phyloP scores from a whole-genome alignment of 345 rosid genomes.

The Linum tenue region DNA sequence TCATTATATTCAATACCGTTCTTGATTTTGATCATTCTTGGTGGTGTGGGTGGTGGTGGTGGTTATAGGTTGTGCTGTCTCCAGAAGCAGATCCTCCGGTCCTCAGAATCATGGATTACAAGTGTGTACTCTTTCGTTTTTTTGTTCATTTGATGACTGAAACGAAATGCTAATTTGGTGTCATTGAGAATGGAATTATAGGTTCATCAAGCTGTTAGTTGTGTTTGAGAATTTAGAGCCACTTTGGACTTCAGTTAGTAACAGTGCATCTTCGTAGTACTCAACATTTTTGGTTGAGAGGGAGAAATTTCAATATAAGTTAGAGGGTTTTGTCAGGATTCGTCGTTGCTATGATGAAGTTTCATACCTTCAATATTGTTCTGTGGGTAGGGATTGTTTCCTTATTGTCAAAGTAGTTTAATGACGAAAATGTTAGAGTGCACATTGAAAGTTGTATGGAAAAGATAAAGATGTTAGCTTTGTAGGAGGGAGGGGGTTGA shows the following conservation, averaged over 20 bases:
- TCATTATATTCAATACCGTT: background rate
- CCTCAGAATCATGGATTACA: slow-evolving; percentile 85
- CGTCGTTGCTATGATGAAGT: background rate
- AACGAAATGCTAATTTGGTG: background rate
- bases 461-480: too few species aligned
- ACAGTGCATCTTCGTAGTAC: background rate
- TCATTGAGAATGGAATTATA: background rate
- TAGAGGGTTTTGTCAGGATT: background rate
- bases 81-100: slow-evolving; percentile 96
- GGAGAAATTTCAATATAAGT: background rate
- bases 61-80: slow-evolving; percentile 68
- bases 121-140: slow-evolving; percentile 26
- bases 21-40: slow-evolving; percentile 6
- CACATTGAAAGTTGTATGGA: too few species aligned
- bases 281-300: background rate
- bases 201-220: background rate
- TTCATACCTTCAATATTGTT: background rate
- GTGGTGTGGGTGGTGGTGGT: background rate
- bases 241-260: background rate
- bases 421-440: too few species aligned
- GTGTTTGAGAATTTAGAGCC: background rate
- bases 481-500: too few species aligned
- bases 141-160: background rate
- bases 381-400: background rate
- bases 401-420: background rate